Conservation (phyloP, 257 asterid species). For the Coffea canephora region DNA sequence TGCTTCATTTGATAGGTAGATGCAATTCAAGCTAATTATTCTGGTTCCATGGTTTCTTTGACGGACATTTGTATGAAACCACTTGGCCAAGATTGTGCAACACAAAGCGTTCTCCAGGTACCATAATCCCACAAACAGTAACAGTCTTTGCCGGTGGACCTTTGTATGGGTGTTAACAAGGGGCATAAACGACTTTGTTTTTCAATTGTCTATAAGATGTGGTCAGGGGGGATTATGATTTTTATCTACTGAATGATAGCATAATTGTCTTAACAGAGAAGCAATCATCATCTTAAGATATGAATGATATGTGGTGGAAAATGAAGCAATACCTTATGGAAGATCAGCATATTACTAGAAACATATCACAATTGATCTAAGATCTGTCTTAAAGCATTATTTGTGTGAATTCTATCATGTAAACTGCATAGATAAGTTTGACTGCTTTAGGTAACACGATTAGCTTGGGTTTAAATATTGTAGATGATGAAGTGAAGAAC, state of each 20-base stretch:
- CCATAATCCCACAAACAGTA: constrained; percentile 2
- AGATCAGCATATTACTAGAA: background rate
- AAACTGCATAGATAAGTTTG: background rate
- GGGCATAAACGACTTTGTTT: background rate
- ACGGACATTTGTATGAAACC: constrained; percentile 98
- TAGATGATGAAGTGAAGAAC: background rate
- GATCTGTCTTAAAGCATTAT: background rate
- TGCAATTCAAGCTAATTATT: constrained; percentile 76
- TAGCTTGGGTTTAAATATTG: background rate
- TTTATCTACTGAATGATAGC: background rate
- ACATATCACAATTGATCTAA: background rate
- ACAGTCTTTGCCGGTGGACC: background rate
- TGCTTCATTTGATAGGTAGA: constrained; percentile 64
- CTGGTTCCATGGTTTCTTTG: constrained; percentile 80
- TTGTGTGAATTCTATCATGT: background rate
- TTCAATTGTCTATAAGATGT: background rate
- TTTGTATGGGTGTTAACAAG: background rate
- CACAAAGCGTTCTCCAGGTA: constrained; percentile 98
- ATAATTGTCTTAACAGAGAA: background rate
- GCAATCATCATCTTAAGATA: background rate
- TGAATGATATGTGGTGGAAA: background rate
- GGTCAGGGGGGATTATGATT: background rate
- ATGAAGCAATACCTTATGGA: background rate
- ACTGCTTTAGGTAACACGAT: background rate
- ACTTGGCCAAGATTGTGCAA: constrained; percentile 93